Percentiles rank a stretch among this genome's conserved stretches.
Evolutionary conservation across 176 grass and related monocot species (phyloP).

Genomic region (Chloris gayana): DNA sequence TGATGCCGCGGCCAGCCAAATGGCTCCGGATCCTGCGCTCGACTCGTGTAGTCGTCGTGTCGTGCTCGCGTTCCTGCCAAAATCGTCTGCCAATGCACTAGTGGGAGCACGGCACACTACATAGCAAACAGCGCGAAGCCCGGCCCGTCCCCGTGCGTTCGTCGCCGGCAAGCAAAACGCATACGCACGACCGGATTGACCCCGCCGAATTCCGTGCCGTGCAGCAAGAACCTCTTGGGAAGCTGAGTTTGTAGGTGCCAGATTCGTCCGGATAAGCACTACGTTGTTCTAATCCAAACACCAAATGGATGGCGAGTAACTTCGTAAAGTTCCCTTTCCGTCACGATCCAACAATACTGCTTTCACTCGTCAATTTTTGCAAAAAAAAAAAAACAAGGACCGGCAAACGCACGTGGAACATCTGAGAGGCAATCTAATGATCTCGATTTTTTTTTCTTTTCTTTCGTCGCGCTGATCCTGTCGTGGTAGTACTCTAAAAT

Average conservation of each 20-base stretch:
- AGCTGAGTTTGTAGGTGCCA: not conserved
- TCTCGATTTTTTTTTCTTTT: not conserved
- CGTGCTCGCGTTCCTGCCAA: slow-evolving; percentile 16
- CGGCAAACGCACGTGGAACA: not conserved
- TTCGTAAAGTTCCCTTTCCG: not conserved
- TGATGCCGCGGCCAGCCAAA: not conserved
- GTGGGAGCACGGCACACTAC: not conserved
- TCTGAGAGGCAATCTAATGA: not conserved
- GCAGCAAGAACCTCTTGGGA: not conserved
- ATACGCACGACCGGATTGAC: not conserved
- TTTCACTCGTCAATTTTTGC: too few relatives aligned
- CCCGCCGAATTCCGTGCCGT: not conserved
- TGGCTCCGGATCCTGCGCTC: too few relatives aligned
- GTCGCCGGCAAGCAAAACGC: slow-evolving; percentile 19
- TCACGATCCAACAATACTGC: not conserved
- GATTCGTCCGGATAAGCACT: slow-evolving; percentile 11
- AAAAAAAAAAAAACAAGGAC: not conserved
- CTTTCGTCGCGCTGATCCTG: not conserved
- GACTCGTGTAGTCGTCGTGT: not conserved
- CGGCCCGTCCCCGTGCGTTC: not conserved
- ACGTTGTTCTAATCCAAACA: not conserved
- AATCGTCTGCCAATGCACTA: not conserved
- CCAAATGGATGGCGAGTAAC: not conserved
- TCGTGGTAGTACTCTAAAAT: not conserved
- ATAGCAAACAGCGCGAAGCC: not conserved